Conservation (phyloP, 1,284 basidiomycete genomes). For the Termitomyces sp. region DNA sequence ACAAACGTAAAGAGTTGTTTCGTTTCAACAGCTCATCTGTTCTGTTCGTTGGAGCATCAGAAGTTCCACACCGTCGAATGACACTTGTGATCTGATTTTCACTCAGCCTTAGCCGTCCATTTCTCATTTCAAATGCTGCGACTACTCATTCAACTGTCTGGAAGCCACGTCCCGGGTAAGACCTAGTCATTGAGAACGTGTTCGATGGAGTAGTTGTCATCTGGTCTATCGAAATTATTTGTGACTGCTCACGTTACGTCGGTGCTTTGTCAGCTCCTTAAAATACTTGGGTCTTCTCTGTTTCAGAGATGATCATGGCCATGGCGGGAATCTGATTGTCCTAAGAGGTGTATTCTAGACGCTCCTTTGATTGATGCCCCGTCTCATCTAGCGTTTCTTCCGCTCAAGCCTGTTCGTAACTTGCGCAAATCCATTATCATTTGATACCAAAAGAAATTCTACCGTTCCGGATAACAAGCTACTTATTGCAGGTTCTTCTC, state of each 20-base stretch:
- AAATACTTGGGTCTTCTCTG: constrained; percentile 5
- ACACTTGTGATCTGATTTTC: neutral
- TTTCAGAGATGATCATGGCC: constrained; percentile 11
- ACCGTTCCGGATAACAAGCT: neutral
- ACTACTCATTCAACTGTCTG: neutral
- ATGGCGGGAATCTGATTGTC: neutral
- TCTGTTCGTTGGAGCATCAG: neutral
- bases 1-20: neutral
- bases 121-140: neutral
- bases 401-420: constrained; percentile 7
- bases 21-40: neutral
- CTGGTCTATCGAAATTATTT: constrained; percentile 6
- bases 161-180: neutral
- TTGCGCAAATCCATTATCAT: neutral
- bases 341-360: too few relatives aligned
- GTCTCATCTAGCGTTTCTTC: neutral
- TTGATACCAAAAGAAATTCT: neutral
- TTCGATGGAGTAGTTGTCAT: neutral
- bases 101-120: too few relatives aligned
- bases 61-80: neutral
- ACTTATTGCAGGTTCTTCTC: constrained; percentile 3
- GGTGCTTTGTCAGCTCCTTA: constrained; percentile 6
- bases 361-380: constrained; percentile 15
- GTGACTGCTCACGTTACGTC: neutral
- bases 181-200: neutral